Evolutionary conservation across 768 basidiomycete genomes (phyloP).

Genomic region (Mycena epipterygia): DNA sequence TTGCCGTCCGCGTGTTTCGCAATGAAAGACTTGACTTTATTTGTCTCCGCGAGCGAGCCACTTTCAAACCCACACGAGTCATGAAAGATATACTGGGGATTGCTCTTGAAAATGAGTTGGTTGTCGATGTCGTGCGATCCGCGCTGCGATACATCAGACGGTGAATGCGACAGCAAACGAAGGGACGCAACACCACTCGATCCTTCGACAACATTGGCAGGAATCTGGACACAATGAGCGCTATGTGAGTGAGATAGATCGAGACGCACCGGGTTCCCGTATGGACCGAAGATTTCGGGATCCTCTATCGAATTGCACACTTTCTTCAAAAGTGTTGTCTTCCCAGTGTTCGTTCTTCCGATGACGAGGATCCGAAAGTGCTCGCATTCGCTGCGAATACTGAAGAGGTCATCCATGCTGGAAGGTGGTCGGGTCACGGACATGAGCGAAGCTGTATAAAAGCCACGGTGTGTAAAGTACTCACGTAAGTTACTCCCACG

Average conservation of each 20-base stretch:
- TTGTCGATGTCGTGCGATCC: constrained; percentile 51
- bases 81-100: constrained; percentile 54
- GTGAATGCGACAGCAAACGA: background rate
- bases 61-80: constrained; percentile 58
- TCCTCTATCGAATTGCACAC: constrained; percentile 52
- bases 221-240: background rate
- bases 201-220: background rate
- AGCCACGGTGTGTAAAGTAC: background rate
- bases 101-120: constrained; percentile 47
- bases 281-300: constrained; percentile 43
- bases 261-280: constrained; percentile 39
- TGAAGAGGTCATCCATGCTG: constrained; percentile 32
- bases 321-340: constrained; percentile 55
- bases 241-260: background rate
- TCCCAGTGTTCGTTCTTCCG: constrained; percentile 57
- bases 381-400: constrained; percentile 38
- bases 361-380: constrained; percentile 56
- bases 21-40: constrained; percentile 49
- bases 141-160: constrained; percentile 39
- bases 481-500: background rate
- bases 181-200: background rate
- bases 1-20: constrained; percentile 33
- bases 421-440: background rate
- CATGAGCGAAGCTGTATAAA: background rate
- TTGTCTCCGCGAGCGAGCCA: constrained; percentile 46